Evolutionary conservation across 2,329 filamentous ascomycete genomes (phyloP).

Genomic region (Ophiostoma tasmaniense): DNA sequence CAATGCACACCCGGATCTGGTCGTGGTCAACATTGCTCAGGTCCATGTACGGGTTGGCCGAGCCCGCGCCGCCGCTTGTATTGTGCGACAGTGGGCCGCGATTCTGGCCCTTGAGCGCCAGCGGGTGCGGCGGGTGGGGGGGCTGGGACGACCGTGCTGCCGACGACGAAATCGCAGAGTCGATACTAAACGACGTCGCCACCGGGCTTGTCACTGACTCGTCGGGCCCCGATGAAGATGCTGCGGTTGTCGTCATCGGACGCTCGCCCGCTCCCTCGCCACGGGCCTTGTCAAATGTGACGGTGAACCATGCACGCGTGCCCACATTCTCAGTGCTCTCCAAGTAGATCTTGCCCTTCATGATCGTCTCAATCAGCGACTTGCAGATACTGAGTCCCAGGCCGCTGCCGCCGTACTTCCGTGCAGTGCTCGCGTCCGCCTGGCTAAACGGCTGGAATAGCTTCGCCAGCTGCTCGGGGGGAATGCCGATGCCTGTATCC

Average conservation of each 20-base stretch:
- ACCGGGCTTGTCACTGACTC: constrained; percentile 9
- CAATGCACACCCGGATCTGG: constrained; percentile 79
- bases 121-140: constrained; percentile 16
- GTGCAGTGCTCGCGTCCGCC: constrained; percentile 80
- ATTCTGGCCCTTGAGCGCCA: not conserved
- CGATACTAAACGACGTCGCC: constrained; percentile 27
- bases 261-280: not conserved
- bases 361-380: constrained; percentile 84
- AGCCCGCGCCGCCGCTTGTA: not conserved
- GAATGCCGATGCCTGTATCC: constrained; percentile 88
- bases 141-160: not conserved
- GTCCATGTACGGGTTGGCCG: constrained; percentile 46
- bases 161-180: not conserved
- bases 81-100: constrained; percentile 19
- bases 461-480: constrained; percentile 70
- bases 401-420: constrained; percentile 86
- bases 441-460: constrained; percentile 90
- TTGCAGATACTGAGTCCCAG: constrained; percentile 92
- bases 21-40: constrained; percentile 66
- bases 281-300: constrained; percentile 78
- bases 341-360: constrained; percentile 76
- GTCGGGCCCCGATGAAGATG: constrained; percentile 10
- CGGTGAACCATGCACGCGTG: constrained; percentile 67
- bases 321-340: constrained; percentile 66
- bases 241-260: constrained; percentile 11